phyloP scores from a whole-genome alignment of 257 asterid species.

The Forsythia suspensa region DNA sequence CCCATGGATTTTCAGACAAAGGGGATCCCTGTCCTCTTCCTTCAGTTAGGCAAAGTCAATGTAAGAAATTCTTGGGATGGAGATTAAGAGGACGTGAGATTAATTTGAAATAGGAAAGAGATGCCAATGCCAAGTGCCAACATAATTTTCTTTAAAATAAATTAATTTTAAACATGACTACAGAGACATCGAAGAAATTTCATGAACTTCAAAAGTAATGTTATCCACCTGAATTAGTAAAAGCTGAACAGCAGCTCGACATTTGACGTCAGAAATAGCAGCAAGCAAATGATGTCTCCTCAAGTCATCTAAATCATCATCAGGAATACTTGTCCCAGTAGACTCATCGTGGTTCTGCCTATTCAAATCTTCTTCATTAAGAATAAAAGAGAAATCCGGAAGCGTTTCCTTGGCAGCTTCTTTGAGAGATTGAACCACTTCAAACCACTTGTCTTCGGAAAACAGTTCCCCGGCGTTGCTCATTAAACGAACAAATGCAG shows the following conservation, averaged over 20 bases:
- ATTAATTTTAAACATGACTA: not conserved
- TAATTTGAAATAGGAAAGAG: not conserved
- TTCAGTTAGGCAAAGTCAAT: not conserved
- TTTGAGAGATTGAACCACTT: conserved; percentile 84
- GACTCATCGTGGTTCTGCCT: conserved; percentile 56
- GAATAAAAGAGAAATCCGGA: conserved; percentile 85
- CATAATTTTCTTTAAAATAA: not conserved
- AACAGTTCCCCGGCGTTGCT: conserved; percentile 93
- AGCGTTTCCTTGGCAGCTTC: conserved; percentile 75
- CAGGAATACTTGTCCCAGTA: conserved; percentile 41
- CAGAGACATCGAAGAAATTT: not conserved
- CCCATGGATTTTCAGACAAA: not conserved
- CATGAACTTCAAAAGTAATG: not conserved
- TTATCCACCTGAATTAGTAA: conserved; percentile 79
- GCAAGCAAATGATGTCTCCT: conserved; percentile 62
- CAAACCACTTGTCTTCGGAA: conserved; percentile 91
- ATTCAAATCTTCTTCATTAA: conserved; percentile 57
- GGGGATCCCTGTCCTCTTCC: not conserved
- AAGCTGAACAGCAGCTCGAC: conserved; percentile 97
- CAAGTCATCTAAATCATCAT: conserved; percentile 57
- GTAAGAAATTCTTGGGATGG: not conserved
- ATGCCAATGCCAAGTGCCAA: not conserved
- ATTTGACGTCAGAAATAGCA: conserved; percentile 78
- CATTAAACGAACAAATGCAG: conserved; percentile 99
- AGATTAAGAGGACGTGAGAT: not conserved